phyloP scores from a whole-genome alignment of 2,329 filamentous ascomycete species.

The Myriosclerotinia scirpicola region DNA sequence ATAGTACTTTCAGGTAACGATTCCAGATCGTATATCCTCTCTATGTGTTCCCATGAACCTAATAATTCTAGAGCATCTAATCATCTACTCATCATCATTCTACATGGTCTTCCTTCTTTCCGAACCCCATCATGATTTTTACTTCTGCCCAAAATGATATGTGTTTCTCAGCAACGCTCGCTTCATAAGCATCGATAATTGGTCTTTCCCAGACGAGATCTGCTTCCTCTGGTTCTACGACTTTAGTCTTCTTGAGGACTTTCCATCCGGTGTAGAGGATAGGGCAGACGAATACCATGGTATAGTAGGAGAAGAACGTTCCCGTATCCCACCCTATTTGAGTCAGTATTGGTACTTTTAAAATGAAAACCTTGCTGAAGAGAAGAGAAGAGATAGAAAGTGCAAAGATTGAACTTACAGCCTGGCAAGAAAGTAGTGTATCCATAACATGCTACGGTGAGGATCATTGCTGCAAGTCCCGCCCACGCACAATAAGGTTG shows the following conservation, averaged over 20 bases:
- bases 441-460: slow-evolving; percentile 72
- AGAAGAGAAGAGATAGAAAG: background rate
- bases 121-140: slow-evolving; percentile 31
- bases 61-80: background rate
- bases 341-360: background rate
- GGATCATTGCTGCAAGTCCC: slow-evolving; percentile 58
- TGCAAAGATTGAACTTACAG: slow-evolving; percentile 23
- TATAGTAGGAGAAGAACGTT: slow-evolving; percentile 69
- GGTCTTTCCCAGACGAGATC: slow-evolving; percentile 48
- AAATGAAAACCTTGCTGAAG: no score
- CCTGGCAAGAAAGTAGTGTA: slow-evolving; percentile 72
- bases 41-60: background rate
- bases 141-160: slow-evolving; percentile 33
- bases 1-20: background rate
- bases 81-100: slow-evolving; percentile 28
- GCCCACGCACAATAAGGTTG: slow-evolving; percentile 68
- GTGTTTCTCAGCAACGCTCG: slow-evolving; percentile 27
- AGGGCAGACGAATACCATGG: slow-evolving; percentile 60
- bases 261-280: slow-evolving; percentile 70
- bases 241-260: slow-evolving; percentile 60
- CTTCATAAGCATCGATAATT: slow-evolving; percentile 36
- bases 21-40: background rate
- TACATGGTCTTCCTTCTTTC: slow-evolving; percentile 28
- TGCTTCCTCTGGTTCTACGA: slow-evolving; percentile 49
- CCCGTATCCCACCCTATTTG: slow-evolving; percentile 60